Conservation (phyloP, 2,329 filamentous ascomycete genomes). For the Endocalyx cinctus region DNA sequence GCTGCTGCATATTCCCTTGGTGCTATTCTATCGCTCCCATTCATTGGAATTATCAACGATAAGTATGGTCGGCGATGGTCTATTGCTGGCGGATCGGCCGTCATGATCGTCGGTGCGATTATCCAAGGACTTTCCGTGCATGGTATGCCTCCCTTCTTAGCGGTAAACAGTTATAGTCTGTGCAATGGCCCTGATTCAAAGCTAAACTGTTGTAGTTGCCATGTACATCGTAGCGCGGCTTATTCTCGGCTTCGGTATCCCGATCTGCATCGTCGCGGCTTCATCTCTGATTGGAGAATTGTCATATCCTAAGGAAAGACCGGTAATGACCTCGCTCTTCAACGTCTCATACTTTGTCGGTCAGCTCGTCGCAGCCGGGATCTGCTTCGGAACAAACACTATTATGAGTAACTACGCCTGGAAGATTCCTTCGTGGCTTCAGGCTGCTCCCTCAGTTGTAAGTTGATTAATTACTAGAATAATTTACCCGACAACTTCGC, state of each 20-base stretch:
- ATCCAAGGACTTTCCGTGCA: slow-evolving; percentile 49
- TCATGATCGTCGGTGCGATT: slow-evolving; percentile 51
- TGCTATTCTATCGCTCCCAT: slow-evolving; percentile 52
- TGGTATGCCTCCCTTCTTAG: slow-evolving; percentile 23
- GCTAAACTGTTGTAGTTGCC: slow-evolving; percentile 16
- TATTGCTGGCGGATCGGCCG: slow-evolving; percentile 48
- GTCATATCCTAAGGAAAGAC: slow-evolving; percentile 55
- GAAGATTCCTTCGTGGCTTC: slow-evolving; percentile 43
- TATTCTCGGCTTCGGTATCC: slow-evolving; percentile 56
- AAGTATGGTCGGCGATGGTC: slow-evolving; percentile 51
- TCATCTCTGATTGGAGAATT: slow-evolving; percentile 57
- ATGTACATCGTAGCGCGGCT: slow-evolving; percentile 60
- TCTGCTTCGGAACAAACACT: slow-evolving; percentile 44
- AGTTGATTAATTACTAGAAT: too few relatives aligned
- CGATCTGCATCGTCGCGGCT: slow-evolving; percentile 54
- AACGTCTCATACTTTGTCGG: slow-evolving; percentile 55
- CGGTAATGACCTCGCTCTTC: slow-evolving; percentile 55
- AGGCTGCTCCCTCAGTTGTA: slow-evolving; percentile 40
- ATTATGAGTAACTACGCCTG: slow-evolving; percentile 36
- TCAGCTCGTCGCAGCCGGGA: slow-evolving; percentile 43
- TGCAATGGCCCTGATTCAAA: too few relatives aligned
- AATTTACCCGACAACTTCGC: too few relatives aligned
- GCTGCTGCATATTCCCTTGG: slow-evolving; percentile 57
- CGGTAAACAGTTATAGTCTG: too few relatives aligned
- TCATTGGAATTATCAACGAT: slow-evolving; percentile 53